Conservation (phyloP, 768 basidiomycete genomes). For the Lactifluus echinatus region DNA sequence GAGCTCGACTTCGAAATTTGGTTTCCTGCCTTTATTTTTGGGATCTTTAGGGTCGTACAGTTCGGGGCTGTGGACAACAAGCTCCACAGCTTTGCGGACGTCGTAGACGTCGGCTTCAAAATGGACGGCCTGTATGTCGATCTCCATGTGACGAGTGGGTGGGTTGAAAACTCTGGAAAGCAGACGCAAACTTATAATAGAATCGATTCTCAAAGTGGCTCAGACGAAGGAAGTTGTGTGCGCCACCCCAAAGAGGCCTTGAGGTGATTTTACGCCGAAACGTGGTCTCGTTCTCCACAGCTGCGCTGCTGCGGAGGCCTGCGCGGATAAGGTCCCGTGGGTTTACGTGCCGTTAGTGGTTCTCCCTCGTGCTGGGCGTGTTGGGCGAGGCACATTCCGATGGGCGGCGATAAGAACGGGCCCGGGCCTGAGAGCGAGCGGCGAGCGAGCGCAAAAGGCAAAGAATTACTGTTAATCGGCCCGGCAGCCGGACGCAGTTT, state of each 20-base stretch:
- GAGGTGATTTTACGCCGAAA: not conserved
- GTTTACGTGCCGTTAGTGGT: not conserved
- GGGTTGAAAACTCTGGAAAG: not conserved
- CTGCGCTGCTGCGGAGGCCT: not conserved
- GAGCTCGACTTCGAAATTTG: slow-evolving; percentile 56
- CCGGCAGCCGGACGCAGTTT: too few species aligned
- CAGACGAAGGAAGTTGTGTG: not conserved
- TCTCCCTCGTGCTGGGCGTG: too few species aligned
- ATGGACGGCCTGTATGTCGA: slow-evolving; percentile 29
- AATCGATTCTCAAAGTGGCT: not conserved
- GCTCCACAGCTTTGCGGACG: slow-evolving; percentile 47
- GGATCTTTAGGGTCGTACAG: slow-evolving; percentile 34
- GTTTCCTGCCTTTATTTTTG: slow-evolving; percentile 22
- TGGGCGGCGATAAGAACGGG: too few species aligned
- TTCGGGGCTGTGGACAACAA: slow-evolving; percentile 47
- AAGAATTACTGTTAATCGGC: too few species aligned
- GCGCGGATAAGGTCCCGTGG: not conserved
- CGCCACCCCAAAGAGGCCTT: not conserved
- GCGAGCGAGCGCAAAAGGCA: too few species aligned
- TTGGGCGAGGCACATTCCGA: too few species aligned
- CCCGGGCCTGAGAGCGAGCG: too few species aligned
- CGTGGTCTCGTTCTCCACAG: not conserved
- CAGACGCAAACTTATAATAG: not conserved
- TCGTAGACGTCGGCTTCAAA: slow-evolving; percentile 42
- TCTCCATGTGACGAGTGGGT: slow-evolving; percentile 28